Evolutionary conservation across 2,329 filamentous ascomycete species (phyloP).

Genomic region (Paecilomyces sp.): DNA sequence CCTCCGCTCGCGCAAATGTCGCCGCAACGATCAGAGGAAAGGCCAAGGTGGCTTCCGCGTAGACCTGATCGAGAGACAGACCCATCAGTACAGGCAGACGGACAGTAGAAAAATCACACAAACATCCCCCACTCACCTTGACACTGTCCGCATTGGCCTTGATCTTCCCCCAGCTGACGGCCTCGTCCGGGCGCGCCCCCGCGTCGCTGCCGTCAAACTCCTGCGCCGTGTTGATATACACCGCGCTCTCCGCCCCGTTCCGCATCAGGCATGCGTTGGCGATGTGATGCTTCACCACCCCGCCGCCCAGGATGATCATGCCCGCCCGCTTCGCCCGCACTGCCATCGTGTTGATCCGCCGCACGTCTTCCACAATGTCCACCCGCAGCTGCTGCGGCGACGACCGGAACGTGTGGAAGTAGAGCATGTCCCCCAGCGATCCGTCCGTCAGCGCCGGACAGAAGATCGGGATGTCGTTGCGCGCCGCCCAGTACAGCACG

Average conservation of each 20-base stretch:
- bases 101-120: no score
- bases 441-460: conserved; percentile 94
- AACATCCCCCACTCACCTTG: conserved; percentile 54
- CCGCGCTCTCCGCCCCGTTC: conserved; percentile 92
- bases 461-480: conserved; percentile 95
- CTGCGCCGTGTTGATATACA: conserved; percentile 95
- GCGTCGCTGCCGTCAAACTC: conserved; percentile 98
- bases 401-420: conserved; percentile 93
- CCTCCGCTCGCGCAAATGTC: conserved; percentile 50
- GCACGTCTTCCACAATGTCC: conserved; percentile 90
- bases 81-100: no score
- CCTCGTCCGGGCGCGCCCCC: conserved; percentile 89
- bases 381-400: conserved; percentile 74
- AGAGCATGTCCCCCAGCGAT: conserved; percentile 93
- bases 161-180: conserved; percentile 98
- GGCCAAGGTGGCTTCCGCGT: conserved; percentile 60
- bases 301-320: conserved; percentile 92
- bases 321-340: conserved; percentile 81
- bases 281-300: conserved; percentile 97
- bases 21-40: conserved; percentile 62
- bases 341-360: conserved; percentile 84
- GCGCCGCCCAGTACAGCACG: conserved; percentile 96
- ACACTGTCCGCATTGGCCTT: conserved; percentile 80
- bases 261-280: conserved; percentile 96
- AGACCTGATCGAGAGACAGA: conserved; percentile 36